A percentile compares a stretch with the other conserved stretches of the same genome.
These are phyloP conservation scores for Leishmania gerbilli DNA, from an alignment of 208 protist species.

Conservation along the genomic window DNA sequence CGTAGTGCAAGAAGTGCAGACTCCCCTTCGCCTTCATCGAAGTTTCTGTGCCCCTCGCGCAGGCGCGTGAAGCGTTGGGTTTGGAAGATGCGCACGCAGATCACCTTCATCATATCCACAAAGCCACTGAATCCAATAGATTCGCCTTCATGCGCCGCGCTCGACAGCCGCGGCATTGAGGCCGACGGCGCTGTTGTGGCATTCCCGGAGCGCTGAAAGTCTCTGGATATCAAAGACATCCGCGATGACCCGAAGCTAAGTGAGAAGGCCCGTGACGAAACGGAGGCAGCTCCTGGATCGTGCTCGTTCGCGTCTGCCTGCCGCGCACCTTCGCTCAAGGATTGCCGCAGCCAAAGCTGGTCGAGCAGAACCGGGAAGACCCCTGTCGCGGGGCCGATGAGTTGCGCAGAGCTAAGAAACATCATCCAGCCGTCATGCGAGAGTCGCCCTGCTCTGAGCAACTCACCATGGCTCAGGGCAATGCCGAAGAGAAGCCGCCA, in stretches of 20 bases:
- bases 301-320: neutral
- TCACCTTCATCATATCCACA: conserved; percentile 85
- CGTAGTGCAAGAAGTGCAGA: conserved; percentile 40
- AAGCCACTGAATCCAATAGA: conserved; percentile 76
- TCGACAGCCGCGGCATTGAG: neutral
- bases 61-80: conserved; percentile 41
- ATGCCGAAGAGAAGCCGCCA: conserved; percentile 89
- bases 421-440: conserved; percentile 58
- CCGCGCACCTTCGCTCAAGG: neutral
- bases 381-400: conserved; percentile 64
- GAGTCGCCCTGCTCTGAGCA: conserved; percentile 37
- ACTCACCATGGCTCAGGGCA: conserved; percentile 77
- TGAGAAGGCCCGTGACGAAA: neutral
- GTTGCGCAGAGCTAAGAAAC: conserved; percentile 58
- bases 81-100: conserved; percentile 85
- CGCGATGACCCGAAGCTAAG: neutral
- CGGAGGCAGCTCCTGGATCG: too few relatives aligned
- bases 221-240: neutral
- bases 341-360: conserved; percentile 58
- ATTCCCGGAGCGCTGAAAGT: too few relatives aligned
- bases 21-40: conserved; percentile 17
- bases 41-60: conserved; percentile 19
- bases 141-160: neutral
- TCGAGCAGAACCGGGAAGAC: conserved; percentile 76
- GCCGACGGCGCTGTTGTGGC: neutral